Percentiles rank a stretch among this genome's conserved stretches.
Conservation (phyloP, 2,329 filamentous ascomycete genomes). For the Aspergillus pseudoterreus region DNA sequence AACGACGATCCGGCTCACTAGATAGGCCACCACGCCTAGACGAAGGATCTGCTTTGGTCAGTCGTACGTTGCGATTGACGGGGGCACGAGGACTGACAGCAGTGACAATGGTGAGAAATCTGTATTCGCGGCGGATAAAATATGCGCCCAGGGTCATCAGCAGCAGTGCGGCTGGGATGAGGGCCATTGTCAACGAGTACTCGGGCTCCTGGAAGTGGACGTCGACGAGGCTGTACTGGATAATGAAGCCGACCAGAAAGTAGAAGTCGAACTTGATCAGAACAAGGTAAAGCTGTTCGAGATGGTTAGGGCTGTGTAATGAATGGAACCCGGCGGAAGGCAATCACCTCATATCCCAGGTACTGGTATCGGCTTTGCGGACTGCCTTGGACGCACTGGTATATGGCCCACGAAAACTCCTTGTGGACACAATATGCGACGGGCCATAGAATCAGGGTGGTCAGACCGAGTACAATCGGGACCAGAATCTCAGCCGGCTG, state of each 20-base stretch:
- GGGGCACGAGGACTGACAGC: background rate
- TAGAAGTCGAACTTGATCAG: slow-evolving; percentile 15
- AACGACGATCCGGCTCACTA: slow-evolving; percentile 1
- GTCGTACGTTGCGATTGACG: background rate
- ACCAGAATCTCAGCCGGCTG: slow-evolving; percentile 9
- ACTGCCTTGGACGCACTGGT: slow-evolving; percentile 14
- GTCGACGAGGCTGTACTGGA: slow-evolving; percentile 18
- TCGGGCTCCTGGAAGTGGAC: slow-evolving; percentile 19
- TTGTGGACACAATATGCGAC: slow-evolving; percentile 14
- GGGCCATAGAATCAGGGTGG: slow-evolving; percentile 8
- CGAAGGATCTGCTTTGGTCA: background rate
- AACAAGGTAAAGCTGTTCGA: slow-evolving; percentile 14
- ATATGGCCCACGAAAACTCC: slow-evolving; percentile 18
- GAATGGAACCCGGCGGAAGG: no score
- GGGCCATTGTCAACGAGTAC: slow-evolving; percentile 13
- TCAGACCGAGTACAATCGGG: slow-evolving; percentile 12
- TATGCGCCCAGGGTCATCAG: slow-evolving; percentile 11
- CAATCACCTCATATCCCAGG: slow-evolving; percentile 3
- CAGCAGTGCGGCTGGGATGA: slow-evolving; percentile 13
- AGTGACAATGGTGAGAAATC: background rate
- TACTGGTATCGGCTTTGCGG: slow-evolving; percentile 7
- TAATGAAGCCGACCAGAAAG: slow-evolving; percentile 16
- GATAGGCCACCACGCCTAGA: background rate
- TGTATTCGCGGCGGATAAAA: background rate
- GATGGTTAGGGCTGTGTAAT: no score